phyloP scores from a whole-genome alignment of 78 protist genomes.

The Pelomyxa schiedti region DNA sequence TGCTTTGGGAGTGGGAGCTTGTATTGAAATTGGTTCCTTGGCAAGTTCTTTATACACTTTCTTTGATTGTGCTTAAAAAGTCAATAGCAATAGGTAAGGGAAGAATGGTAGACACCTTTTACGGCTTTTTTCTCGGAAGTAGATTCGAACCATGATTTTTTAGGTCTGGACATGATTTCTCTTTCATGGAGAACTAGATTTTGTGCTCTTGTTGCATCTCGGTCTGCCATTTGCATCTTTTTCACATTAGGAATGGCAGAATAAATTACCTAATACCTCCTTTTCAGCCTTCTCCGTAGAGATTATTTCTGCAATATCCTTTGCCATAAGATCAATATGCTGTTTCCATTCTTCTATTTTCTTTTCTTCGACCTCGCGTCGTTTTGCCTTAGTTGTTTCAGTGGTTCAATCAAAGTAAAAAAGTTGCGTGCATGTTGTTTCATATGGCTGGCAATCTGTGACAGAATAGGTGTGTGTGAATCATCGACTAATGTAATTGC shows the following conservation, averaged over 20 bases:
- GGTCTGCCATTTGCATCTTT: not conserved
- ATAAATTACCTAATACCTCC: too few species aligned
- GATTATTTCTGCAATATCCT: not conserved
- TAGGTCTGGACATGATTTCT: not conserved
- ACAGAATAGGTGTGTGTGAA: not conserved
- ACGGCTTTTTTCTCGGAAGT: too few species aligned
- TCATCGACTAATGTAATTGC: conserved; percentile 53
- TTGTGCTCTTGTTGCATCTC: not conserved
- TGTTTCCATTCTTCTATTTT: not conserved
- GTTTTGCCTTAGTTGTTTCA: too few species aligned
- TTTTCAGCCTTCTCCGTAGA: not conserved
- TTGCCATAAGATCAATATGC: too few species aligned
- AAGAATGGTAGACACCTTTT: too few species aligned
- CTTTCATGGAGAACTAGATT: not conserved
- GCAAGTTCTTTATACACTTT: too few species aligned
- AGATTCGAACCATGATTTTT: too few species aligned
- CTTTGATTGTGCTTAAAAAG: too few species aligned
- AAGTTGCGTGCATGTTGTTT: not conserved
- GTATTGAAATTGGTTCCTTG: too few species aligned
- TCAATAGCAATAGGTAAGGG: too few species aligned
- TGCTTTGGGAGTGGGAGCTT: too few species aligned
- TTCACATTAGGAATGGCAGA: not conserved
- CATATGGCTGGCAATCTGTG: not conserved
- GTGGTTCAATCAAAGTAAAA: too few species aligned
- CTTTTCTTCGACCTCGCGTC: not conserved